Evolutionary conservation across 768 basidiomycete species (phyloP).

Genomic region (Termitomyces sp.): DNA sequence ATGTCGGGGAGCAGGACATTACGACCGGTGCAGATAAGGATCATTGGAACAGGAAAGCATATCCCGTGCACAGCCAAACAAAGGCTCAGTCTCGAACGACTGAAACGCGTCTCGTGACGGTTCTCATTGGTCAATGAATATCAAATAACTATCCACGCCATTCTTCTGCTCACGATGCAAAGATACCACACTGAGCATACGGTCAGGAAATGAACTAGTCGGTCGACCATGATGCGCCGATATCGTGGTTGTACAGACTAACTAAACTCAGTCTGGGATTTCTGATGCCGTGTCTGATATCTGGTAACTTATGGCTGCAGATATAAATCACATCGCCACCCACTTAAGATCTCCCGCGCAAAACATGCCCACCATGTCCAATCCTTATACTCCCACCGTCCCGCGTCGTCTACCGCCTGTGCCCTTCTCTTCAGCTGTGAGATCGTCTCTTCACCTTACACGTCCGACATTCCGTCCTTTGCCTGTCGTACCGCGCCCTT

Average conservation of each 20-base stretch:
- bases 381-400: background rate
- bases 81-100: background rate
- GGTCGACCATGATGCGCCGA: background rate
- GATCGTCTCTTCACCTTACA: slow-evolving; percentile 9
- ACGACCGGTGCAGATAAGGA: slow-evolving; percentile 42
- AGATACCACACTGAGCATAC: background rate
- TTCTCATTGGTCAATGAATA: too few relatives aligned
- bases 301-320: background rate
- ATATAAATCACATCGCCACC: background rate
- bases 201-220: background rate
- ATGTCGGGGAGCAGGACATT: slow-evolving; percentile 52
- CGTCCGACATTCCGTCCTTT: slow-evolving; percentile 34
- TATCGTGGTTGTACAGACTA: background rate
- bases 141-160: too few relatives aligned
- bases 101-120: too few relatives aligned
- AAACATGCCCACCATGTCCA: slow-evolving; percentile 13
- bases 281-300: slow-evolving; percentile 8
- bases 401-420: slow-evolving; percentile 19
- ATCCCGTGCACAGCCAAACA: background rate
- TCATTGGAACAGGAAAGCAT: background rate
- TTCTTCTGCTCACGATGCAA: too few relatives aligned
- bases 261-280: background rate
- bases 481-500: slow-evolving; percentile 41
- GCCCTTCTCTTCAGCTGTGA: slow-evolving; percentile 15
- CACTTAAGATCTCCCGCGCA: background rate